Evolutionary conservation across 305 asterid species (phyloP), one percentile per base, ranked within the genome.

Genomic region (Solanum hybrid): DNA sequence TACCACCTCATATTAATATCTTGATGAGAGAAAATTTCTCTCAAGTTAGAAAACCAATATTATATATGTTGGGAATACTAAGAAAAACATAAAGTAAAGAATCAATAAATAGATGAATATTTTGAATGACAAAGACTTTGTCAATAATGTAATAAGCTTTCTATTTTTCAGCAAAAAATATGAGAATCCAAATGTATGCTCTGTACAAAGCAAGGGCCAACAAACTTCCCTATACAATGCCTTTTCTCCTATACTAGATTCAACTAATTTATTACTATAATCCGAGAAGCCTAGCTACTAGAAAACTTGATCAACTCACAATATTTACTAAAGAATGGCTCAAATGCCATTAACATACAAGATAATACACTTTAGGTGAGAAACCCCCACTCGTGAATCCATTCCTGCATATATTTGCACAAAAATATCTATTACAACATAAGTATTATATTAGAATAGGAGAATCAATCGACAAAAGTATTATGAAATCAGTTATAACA

Each of bases 291-390:
- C 87, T 83, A 57, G 24, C 24, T 57, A 20, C 72, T 57, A 57
- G 72, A 57, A 57, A 57, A 57, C 72, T 20, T 57, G 73, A 9
- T 27, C 38, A 41, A 70, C 73, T 27, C 87, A 17, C 38, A 17
- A 91, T 93, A 93, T 94, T 86, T 94, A 94, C 95, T 92, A 87
- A 90, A 86, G 81, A 90, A 93, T 80, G 77, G 89, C 88, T 41
- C 36, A 39, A 20, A 89, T 77, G 89, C 94, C 93, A 20, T 61
- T 87, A 89, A 77, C 72, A 79, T 78, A n/a, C 89, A 82, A 89
- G 91, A 89, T 51, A 61, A 78, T 89, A 65, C 90, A n/a, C 75
- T 79, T 79, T 15, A 26, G 29, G 27, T 37, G 15, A 45, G 73
- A 83, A 45, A 83, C 39, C 73, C 33, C 37, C 38, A 83, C 39